Evolutionary conservation across 1,139 yeast genomes (phyloP).

Genomic region (Taphrina pruni): DNA sequence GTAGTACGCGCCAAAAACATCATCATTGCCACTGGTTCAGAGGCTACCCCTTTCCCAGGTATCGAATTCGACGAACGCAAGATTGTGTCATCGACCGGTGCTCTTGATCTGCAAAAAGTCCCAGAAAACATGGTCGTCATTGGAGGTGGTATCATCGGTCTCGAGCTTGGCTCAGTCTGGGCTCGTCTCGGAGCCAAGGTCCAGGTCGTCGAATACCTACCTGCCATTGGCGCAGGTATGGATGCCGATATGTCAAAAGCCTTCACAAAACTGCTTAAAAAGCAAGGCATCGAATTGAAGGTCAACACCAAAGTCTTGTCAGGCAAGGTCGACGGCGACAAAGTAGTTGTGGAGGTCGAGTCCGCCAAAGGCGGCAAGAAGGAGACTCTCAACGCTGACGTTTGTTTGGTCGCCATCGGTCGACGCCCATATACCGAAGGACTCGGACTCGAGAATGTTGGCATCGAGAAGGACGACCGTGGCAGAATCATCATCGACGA

Average conservation of each 20-base stretch:
- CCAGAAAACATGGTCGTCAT: slow-evolving; percentile 92
- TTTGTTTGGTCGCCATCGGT: slow-evolving; percentile 94
- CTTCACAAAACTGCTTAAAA: slow-evolving; percentile 84
- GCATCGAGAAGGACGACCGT: slow-evolving; percentile 85
- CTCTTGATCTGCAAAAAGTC: slow-evolving; percentile 78
- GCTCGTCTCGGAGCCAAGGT: slow-evolving; percentile 94
- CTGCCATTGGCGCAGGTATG: slow-evolving; percentile 89
- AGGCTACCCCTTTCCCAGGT: slow-evolving; percentile 98
- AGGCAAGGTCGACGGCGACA: slow-evolving; percentile 86
- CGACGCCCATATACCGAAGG: slow-evolving; percentile 97
- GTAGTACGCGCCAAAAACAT: slow-evolving; percentile 78
- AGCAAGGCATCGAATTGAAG: slow-evolving; percentile 95
- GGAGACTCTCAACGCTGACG: slow-evolving; percentile 84
- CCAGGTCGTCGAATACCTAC: slow-evolving; percentile 88
- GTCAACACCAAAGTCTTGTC: slow-evolving; percentile 87
- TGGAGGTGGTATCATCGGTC: slow-evolving; percentile 99
- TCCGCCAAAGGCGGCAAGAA: slow-evolving; percentile 84
- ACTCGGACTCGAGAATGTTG: slow-evolving; percentile 83
- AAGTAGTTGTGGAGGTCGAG: slow-evolving; percentile 86
- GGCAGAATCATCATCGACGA: slow-evolving; percentile 95
- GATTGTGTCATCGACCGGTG: slow-evolving; percentile 96
- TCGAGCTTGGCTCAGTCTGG: slow-evolving; percentile 99
- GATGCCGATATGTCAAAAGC: slow-evolving; percentile 92
- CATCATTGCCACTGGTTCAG: slow-evolving; percentile 98
- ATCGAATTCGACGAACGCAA: slow-evolving; percentile 95